phyloP scores from a whole-genome alignment of 2,329 filamentous ascomycete genomes.

The Sporothrix pallida region DNA sequence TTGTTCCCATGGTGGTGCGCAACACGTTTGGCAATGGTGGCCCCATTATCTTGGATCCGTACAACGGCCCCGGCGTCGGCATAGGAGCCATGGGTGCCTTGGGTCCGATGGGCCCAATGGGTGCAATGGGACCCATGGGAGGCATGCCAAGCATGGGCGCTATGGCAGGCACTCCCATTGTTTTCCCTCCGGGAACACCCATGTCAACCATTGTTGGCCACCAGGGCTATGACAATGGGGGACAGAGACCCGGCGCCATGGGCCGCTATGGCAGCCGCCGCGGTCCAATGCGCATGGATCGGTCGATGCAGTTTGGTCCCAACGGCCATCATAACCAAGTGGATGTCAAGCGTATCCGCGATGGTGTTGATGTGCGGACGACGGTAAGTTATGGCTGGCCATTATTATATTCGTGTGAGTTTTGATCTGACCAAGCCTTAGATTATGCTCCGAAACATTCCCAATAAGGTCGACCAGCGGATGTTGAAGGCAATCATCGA shows the following conservation, averaged over 20 bases:
- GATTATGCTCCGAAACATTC: constrained; percentile 96
- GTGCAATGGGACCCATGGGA: constrained; percentile 4
- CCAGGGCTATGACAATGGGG: constrained; percentile 47
- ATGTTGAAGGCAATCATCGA: constrained; percentile 83
- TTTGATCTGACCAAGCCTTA: constrained; percentile 43
- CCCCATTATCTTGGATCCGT: constrained; percentile 46
- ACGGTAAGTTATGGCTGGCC: constrained; percentile 59
- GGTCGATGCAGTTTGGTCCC: constrained; percentile 55
- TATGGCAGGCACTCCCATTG: constrained; percentile 38
- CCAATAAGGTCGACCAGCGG: constrained; percentile 81
- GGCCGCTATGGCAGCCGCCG: constrained; percentile 52
- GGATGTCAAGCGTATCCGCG: constrained; percentile 63
- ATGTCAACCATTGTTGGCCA: constrained; percentile 25
- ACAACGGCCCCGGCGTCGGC: constrained; percentile 51
- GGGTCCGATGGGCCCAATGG: background rate
- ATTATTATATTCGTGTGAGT: background rate
- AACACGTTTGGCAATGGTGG: constrained; percentile 43
- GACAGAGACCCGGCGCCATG: constrained; percentile 47
- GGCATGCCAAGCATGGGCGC: constrained; percentile 39
- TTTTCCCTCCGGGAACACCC: constrained; percentile 31
- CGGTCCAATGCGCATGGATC: constrained; percentile 54
- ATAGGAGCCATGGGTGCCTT: constrained; percentile 55
- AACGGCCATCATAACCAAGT: constrained; percentile 66
- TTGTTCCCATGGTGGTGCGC: constrained; percentile 48
- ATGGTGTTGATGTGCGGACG: constrained; percentile 74